A percentile compares a stretch with the other conserved stretches of the same genome.
Conservation (phyloP, 2,329 filamentous ascomycete genomes). For the Thyridium curvatum region DNA sequence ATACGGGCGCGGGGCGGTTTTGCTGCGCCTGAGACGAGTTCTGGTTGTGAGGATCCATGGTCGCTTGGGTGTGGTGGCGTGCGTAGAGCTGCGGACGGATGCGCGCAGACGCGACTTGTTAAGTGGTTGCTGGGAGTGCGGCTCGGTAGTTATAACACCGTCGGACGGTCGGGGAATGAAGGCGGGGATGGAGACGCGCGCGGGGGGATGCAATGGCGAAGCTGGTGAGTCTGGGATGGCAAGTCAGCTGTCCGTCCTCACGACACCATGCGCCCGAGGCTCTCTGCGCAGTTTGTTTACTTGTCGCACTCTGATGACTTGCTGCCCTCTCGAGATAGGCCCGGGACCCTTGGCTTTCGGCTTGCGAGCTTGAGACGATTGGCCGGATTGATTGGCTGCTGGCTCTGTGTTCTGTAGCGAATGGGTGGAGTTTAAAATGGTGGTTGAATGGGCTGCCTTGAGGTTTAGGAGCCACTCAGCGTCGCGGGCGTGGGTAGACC, state of each 20-base stretch:
- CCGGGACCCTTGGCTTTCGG: too few species aligned
- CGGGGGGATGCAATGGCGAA: background rate
- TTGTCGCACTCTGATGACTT: slow-evolving; percentile 1
- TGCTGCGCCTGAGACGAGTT: slow-evolving; percentile 50
- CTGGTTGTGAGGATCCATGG: slow-evolving; percentile 50
- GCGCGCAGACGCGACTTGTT: slow-evolving; percentile 4
- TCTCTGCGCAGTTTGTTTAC: slow-evolving; percentile 5
- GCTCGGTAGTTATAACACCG: too few species aligned
- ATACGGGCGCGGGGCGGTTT: slow-evolving; percentile 56
- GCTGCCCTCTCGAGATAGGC: background rate
- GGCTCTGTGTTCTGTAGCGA: slow-evolving; percentile 15
- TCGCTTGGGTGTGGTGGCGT: slow-evolving; percentile 9
- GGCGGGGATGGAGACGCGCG: background rate
- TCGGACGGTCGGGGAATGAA: too few species aligned
- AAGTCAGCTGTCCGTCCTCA: too few species aligned
- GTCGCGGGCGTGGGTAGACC: slow-evolving; percentile 13
- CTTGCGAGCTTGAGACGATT: slow-evolving; percentile 13
- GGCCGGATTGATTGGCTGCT: slow-evolving; percentile 21
- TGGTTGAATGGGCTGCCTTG: slow-evolving; percentile 16
- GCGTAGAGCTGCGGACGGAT: background rate
- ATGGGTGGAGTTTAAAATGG: slow-evolving; percentile 21
- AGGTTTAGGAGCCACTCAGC: slow-evolving; percentile 16
- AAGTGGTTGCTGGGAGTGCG: slow-evolving; percentile 15
- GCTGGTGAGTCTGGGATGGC: background rate
- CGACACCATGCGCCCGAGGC: too few species aligned